Evolutionary conservation across 345 rosid genomes (phyloP), one percentile per base, ranked within the genome.

Genomic region (Dipteronia dyeriana): DNA sequence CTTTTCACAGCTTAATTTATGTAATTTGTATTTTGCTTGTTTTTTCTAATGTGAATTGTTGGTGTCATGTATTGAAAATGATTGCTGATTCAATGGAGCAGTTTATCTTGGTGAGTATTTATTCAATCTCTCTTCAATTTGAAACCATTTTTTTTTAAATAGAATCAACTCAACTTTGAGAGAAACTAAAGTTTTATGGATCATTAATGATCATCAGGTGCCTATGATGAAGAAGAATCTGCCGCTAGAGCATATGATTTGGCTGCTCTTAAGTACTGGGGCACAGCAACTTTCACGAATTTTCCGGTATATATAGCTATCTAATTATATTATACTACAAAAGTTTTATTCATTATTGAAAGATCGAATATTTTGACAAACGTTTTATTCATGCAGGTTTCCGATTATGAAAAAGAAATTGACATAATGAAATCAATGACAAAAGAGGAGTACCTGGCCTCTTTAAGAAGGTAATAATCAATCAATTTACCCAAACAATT

Each of bases 201-300:
- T 38, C 57, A 9, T 22, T 73, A 7, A 43, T 56, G 26, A 59
- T 31, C 38, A 8, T 38, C 69, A 83, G 84, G 86, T 51, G 86
- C 86, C 26, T 86, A 81, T 77, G 85, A 83, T 75, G 83, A 83
- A 76, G 88, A 86, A 72, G 88, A 81, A 81, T 77, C 88, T 39
- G 88, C 88, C 0, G 88, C 85, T 4, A 81, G 83, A 78, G 86
- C 86, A 5, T 86, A 83, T 38, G 86, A 85, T 71, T 79, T 85
- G 59, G 88, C 86, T 60, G 86, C 85, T 70, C 81, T 85, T 38
- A 83, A 85, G 72, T 83, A 81, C 70, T 75, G 88, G 88, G 88
- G 84, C 11, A 20, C 78, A 20, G 74, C 85, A 51, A 75, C 85
- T 75, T 77, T 68, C 41, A 86, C 79, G 19, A 83, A 83, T 26